Percentiles rank a stretch among this genome's conserved stretches.
Evolutionary conservation across 306 rosid species (phyloP).

Genomic region (Amphicarpaea edgeworthii): DNA sequence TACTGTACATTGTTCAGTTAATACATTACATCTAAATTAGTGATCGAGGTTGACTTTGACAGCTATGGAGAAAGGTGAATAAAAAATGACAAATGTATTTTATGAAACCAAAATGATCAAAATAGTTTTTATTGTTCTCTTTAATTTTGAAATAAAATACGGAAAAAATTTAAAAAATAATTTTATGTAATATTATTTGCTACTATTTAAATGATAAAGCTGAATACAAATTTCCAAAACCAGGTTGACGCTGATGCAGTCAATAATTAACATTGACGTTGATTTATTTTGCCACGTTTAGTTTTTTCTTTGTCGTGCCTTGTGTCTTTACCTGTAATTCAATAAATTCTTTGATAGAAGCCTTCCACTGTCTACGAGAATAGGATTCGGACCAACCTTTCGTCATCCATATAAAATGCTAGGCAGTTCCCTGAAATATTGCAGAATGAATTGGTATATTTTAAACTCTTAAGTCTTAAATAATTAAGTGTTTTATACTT

Average conservation of each 20-base stretch:
- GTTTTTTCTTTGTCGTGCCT: background rate
- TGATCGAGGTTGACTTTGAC: slow-evolving; percentile 11
- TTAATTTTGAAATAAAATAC: background rate
- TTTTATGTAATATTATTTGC: background rate
- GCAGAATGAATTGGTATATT: background rate
- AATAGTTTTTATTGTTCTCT: background rate
- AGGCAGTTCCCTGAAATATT: background rate
- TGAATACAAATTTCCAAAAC: background rate
- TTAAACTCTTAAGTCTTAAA: background rate
- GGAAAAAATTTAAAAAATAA: too few species aligned
- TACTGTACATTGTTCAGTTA: background rate
- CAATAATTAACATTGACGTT: slow-evolving; percentile 39
- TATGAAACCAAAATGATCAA: background rate
- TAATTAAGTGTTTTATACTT: background rate
- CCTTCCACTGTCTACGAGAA: background rate
- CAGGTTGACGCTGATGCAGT: slow-evolving; percentile 38
- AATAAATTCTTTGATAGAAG: background rate
- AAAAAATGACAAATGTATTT: background rate
- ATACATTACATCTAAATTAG: background rate
- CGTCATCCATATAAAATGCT: too few species aligned
- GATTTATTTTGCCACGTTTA: slow-evolving; percentile 32
- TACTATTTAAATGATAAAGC: background rate
- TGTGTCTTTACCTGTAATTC: background rate
- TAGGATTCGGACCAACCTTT: too few species aligned
- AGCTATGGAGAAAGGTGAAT: too few species aligned